Percentiles rank a stretch among this genome's conserved stretches.
Evolutionary conservation across 2,329 filamentous ascomycete species (phyloP).

Genomic region (Coniella lustricola): DNA sequence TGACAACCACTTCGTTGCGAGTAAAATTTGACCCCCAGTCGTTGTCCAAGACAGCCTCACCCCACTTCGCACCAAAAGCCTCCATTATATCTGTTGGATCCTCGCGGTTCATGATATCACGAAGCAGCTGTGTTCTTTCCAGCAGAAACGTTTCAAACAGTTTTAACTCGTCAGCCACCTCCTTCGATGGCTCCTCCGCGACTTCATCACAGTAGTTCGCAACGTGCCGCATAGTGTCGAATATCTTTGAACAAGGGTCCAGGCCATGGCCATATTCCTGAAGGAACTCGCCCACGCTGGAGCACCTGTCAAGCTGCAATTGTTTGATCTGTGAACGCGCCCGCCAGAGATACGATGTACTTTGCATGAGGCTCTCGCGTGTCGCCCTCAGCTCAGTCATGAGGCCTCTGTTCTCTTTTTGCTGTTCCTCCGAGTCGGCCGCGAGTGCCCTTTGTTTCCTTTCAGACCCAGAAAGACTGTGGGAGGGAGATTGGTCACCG

Average conservation of each 20-base stretch:
- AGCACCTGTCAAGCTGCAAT: neutral
- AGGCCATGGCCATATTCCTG: neutral
- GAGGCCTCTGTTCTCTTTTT: neutral
- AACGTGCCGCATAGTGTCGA: neutral
- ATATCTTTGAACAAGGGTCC: neutral
- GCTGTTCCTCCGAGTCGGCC: neutral
- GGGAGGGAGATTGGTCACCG: too few relatives aligned
- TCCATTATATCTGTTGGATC: neutral
- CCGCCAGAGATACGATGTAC: neutral
- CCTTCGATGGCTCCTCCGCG: neutral
- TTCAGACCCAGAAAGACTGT: too few relatives aligned
- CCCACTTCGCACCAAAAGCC: neutral
- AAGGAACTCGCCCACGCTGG: neutral
- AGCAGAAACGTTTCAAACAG: neutral
- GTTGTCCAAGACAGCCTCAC: neutral
- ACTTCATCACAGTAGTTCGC: neutral
- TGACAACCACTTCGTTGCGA: neutral
- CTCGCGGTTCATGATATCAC: neutral
- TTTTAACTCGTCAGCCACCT: neutral
- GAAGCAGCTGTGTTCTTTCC: neutral
- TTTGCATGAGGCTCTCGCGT: neutral
- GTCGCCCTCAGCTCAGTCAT: neutral
- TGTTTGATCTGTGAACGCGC: neutral
- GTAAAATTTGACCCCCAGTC: neutral
- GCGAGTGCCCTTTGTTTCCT: neutral